Evolutionary conservation across 164 flowering plant species (phyloP).

Genomic region (Nymphaea colorata): DNA sequence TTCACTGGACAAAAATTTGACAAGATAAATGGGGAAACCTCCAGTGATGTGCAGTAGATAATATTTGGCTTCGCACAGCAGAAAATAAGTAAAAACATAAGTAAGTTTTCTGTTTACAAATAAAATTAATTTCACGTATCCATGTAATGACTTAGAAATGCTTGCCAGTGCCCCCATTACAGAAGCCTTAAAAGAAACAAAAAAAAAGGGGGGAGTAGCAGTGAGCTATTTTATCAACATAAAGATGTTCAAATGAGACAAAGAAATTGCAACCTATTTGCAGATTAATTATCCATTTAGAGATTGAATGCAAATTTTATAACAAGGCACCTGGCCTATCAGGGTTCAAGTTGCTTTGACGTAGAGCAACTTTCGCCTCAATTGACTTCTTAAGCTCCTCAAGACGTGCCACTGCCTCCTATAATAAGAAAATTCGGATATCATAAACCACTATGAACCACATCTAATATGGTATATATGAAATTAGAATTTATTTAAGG

Average conservation of each 20-base stretch:
- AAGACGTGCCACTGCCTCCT: constrained; percentile 73
- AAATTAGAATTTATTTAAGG: neutral
- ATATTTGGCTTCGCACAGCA: too few species aligned
- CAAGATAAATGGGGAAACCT: too few species aligned
- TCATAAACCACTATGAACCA: neutral
- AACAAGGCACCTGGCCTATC: constrained; percentile 70
- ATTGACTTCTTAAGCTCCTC: constrained; percentile 80
- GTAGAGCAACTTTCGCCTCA: constrained; percentile 74
- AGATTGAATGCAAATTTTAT: neutral
- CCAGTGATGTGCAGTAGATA: too few species aligned
- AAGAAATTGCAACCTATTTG: neutral
- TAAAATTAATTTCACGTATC: too few species aligned
- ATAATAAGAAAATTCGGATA: constrained; percentile 4
- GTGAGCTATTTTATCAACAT: neutral
- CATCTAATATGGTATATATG: neutral
- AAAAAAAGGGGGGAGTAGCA: neutral
- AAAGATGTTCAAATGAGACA: neutral
- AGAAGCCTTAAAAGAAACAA: too few species aligned
- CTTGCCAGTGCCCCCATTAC: too few species aligned
- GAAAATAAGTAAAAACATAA: too few species aligned
- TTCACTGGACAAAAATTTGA: too few species aligned
- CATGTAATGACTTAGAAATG: too few species aligned
- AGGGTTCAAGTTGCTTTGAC: constrained; percentile 73
- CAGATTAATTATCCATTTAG: neutral
- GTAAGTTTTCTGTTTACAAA: too few species aligned